Evolutionary conservation across 2,329 filamentous ascomycete species (phyloP), one percentile per base, ranked within the genome.

Genomic region (Colletotrichum agaves): DNA sequence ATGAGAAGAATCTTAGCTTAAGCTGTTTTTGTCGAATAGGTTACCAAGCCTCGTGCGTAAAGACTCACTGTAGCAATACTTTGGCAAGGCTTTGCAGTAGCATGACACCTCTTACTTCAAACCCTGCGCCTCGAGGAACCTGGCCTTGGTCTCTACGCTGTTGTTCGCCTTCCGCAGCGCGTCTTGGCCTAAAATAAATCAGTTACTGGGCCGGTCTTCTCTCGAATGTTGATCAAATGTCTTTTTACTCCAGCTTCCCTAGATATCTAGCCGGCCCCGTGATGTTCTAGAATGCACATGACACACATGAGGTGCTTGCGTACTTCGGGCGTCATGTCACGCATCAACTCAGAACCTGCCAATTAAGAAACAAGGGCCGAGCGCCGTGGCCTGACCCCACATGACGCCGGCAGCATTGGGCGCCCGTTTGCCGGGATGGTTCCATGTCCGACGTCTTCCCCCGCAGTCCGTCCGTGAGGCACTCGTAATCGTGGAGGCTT

Each of bases 281-380:
- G 27, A 52, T 52, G 15, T 52, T 52, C 47, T 27, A 52, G 47
- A 52, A 52, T 27, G 17, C 15, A 31, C 47, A 11, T 52, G 27
- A 52, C 23, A 52, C 47, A 19, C 47, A 35, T 52, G 47, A 35
- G 47, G 17, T 52, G 50, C 50, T 53, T 39, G n/a, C 27, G 17
- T 53, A 53, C 50, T 53, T n/a, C 50, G 17, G 37, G n/a, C 52
- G 52, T 43, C 52, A 31, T 43, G 13, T 12, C 12, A 37, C 19
- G 31, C 33, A 8, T n/a, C 13, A 39, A 39, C 21, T 17, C 19
- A 21, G 37, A 10, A 41, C 27, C 19, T 46, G 41, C n/a, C 35
- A 60, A n/a, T 21, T 4, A 41, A 50, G 58, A 61, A 61, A 61
- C 58, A 52, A 52, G 46, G 58, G 46, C 58, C 58, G 58, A 61